Base-by-base conservation (phyloP, 2,329 filamentous ascomycete genomes). In the Pyrenochaeta sp. region DNA sequence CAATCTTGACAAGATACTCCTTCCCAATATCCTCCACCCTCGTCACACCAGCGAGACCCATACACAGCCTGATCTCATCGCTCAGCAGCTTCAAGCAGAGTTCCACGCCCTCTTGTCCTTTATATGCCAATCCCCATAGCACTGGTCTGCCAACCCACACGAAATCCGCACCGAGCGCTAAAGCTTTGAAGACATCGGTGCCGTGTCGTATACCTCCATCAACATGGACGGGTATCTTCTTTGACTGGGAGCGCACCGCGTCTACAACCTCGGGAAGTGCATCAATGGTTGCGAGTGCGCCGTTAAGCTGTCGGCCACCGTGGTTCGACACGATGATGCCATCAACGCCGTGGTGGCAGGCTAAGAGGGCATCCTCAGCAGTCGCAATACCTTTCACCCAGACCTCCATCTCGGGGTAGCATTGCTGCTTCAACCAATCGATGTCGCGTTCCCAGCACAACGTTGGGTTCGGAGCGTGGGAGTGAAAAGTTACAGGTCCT, bases 181-280 rank as follows among this genome's bases (percentile, higher is more conserved):
- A 81, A 11, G 93, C 94, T 80, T 98, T 98, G 76, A 98, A 85
- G 56, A 98, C 92, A 74, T 98, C 95, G 0, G 93, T 96, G 6
- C 90, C 92, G 39, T 94, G 87, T 36, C 93, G 86, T 39, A 97
- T 83, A 37, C 94, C 94, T 18, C 95, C 94, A 74, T 98, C 95
- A 44, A 98, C 81, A 76, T 85, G 98, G 15, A 98, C 83, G 72
- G 97, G 92, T 1, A 70, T 64, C 17, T 56, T 67, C 15, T 51
- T 59, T 0, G 48, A 20, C 6, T 64, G 63, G 5, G 56, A 59
- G 1, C 47, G 50, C 46, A 96, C 88, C 1, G 66, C 64, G 1
- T 71, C 61, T 7, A 80, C 69, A 0, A 81, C 78, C 46, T 92
- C 86, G 0, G 92, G 91, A 17, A 71, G 35, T 1, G 60, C 60